These are phyloP conservation scores for Amanita brunnescens DNA, from an alignment of 768 basidiomycete species.

Conservation along the genomic window DNA sequence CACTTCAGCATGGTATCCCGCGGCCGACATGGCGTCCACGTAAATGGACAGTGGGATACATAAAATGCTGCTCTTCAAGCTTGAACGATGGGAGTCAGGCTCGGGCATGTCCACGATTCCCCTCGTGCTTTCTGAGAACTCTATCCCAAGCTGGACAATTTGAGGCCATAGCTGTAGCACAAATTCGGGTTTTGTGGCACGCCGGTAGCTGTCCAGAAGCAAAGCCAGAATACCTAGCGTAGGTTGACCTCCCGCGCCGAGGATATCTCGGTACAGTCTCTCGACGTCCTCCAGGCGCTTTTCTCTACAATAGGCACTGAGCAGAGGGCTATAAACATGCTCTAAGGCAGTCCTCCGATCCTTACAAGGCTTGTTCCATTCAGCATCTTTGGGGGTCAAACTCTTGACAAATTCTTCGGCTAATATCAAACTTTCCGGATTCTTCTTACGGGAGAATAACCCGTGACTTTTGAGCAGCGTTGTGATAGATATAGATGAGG, in stretches of 20 bases:
- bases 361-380: conserved; percentile 31
- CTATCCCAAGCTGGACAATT: conserved; percentile 50
- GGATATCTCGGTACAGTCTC: conserved; percentile 42
- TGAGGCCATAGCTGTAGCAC: conserved; percentile 61
- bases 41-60: conserved; percentile 75
- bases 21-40: conserved; percentile 63
- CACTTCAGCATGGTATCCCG: conserved; percentile 53
- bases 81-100: conserved; percentile 12
- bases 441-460: conserved; percentile 39
- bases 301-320: conserved; percentile 39
- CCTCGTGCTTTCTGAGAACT: conserved; percentile 24
- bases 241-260: conserved; percentile 46
- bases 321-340: conserved; percentile 52
- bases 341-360: conserved; percentile 38
- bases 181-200: conserved; percentile 41
- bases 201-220: conserved; percentile 68
- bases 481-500: conserved; percentile 59
- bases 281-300: conserved; percentile 44
- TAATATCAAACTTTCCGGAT: conserved; percentile 39
- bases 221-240: conserved; percentile 52
- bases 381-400: conserved; percentile 30
- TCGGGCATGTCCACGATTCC: conserved; percentile 19
- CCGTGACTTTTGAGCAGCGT: conserved; percentile 48
- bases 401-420: conserved; percentile 60
- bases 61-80: conserved; percentile 43